These are phyloP conservation scores for Myriosclerotinia scirpicola DNA, from an alignment of 2,329 filamentous ascomycete species.

Conservation along the genomic window DNA sequence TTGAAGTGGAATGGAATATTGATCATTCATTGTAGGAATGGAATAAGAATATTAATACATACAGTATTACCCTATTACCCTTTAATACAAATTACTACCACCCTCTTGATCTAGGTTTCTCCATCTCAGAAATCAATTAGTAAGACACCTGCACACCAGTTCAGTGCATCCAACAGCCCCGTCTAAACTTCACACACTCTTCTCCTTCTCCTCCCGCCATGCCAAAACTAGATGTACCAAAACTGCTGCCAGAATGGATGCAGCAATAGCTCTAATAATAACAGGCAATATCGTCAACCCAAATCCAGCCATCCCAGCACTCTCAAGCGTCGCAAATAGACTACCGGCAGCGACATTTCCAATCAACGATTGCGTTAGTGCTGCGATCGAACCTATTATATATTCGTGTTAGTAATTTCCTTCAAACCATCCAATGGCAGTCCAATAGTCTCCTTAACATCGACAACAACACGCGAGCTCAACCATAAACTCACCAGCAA, in stretches of 20 bases:
- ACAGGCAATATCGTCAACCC: not conserved
- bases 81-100: too few species aligned
- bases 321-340: conserved; percentile 2
- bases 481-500: not conserved
- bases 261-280: not conserved
- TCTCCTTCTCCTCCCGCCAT: not conserved
- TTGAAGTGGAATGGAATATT: too few species aligned
- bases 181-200: not conserved
- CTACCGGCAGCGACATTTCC: not conserved
- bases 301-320: not conserved
- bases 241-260: not conserved
- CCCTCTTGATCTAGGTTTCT: not conserved
- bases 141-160: too few species aligned
- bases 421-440: too few species aligned
- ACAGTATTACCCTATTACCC: too few species aligned
- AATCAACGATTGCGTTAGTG: not conserved
- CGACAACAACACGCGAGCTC: too few species aligned
- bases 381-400: not conserved
- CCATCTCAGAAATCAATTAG: too few species aligned
- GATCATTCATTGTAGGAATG: not conserved
- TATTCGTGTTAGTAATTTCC: not conserved
- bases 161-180: not conserved
- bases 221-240: not conserved
- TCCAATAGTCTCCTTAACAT: too few species aligned
- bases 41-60: not conserved